A percentile compares a stretch with the other conserved stretches of the same genome.
Evolutionary conservation across 495 filamentous ascomycete species (phyloP).

Genomic region (Penicillium waksmanii): DNA sequence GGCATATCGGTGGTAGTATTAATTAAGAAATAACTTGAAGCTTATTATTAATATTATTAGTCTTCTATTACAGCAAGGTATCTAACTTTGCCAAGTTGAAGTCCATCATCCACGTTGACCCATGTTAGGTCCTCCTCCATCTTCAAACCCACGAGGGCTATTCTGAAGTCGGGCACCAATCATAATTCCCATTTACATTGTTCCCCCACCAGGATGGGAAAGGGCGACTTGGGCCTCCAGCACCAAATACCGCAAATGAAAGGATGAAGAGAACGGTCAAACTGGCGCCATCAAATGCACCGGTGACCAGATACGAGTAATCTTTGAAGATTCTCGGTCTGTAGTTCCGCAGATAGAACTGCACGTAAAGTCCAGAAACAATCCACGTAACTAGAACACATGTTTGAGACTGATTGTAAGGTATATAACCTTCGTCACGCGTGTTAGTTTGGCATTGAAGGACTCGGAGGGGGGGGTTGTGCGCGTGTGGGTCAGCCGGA

Average conservation of each 20-base stretch:
- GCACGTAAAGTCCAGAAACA: slow-evolving; percentile 48
- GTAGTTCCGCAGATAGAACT: slow-evolving; percentile 57
- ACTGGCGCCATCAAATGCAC: slow-evolving; percentile 58
- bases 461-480: too few relatives aligned
- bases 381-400: slow-evolving; percentile 40
- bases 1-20: too few relatives aligned
- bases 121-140: too few relatives aligned
- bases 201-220: slow-evolving; percentile 59
- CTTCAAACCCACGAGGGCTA: not conserved
- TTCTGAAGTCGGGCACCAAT: slow-evolving; percentile 10
- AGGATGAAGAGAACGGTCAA: slow-evolving; percentile 58
- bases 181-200: slow-evolving; percentile 30
- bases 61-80: too few relatives aligned
- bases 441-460: too few relatives aligned
- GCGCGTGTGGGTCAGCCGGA: too few relatives aligned
- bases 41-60: too few relatives aligned
- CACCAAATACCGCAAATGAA: slow-evolving; percentile 62
- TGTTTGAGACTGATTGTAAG: slow-evolving; percentile 50
- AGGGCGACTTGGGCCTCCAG: slow-evolving; percentile 29
- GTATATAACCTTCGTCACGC: slow-evolving; percentile 26
- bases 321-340: slow-evolving; percentile 56
- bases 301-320: slow-evolving; percentile 60
- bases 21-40: too few relatives aligned
- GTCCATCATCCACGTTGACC: too few relatives aligned
- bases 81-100: too few relatives aligned